Evolutionary conservation across 495 filamentous ascomycete species (phyloP).

Genomic region (Aspergillus nanangensis): DNA sequence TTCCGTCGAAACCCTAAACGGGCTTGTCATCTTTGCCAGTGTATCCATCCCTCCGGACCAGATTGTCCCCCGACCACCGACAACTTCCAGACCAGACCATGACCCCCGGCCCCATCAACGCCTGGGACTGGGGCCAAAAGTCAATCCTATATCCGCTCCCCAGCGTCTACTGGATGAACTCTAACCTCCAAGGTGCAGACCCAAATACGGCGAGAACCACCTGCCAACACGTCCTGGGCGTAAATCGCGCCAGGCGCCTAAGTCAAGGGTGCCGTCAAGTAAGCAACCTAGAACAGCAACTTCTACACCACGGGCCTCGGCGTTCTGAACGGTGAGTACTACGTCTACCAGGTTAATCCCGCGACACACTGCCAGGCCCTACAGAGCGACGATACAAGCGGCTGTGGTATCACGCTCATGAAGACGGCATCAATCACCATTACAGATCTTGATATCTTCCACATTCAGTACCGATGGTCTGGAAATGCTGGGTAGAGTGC

Average conservation of each 20-base stretch:
- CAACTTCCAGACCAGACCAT: conserved; percentile 3
- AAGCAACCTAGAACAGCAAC: conserved; percentile 3
- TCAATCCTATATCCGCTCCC: conserved; percentile 17
- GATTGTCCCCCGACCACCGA: conserved; percentile 4
- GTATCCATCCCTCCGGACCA: conserved; percentile 12
- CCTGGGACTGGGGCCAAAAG: conserved; percentile 9
- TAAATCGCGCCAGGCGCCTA: conserved; percentile 26
- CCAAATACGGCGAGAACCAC: conserved; percentile 11
- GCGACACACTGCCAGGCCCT: conserved; percentile 8
- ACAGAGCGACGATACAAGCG: conserved; percentile 9
- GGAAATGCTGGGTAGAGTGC: too few relatives aligned
- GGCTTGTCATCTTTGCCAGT: conserved; percentile 25
- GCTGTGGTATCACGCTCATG: conserved; percentile 11
- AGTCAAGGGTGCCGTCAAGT: conserved; percentile 25
- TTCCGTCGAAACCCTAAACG: conserved; percentile 16
- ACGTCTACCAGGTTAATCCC: conserved; percentile 24
- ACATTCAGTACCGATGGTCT: too few relatives aligned
- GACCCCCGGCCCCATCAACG: conserved; percentile 13
- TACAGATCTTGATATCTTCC: too few relatives aligned
- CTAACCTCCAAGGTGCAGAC: neutral
- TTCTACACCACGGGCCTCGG: conserved; percentile 21
- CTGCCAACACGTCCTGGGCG: conserved; percentile 16
- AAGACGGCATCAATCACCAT: conserved; percentile 1
- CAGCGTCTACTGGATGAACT: conserved; percentile 19
- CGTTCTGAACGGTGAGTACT: conserved; percentile 23